Evolutionary conservation across 2,329 filamentous ascomycete genomes (phyloP), one percentile per base, ranked within the genome.

Genomic region (Clonostachys rhizophaga): DNA sequence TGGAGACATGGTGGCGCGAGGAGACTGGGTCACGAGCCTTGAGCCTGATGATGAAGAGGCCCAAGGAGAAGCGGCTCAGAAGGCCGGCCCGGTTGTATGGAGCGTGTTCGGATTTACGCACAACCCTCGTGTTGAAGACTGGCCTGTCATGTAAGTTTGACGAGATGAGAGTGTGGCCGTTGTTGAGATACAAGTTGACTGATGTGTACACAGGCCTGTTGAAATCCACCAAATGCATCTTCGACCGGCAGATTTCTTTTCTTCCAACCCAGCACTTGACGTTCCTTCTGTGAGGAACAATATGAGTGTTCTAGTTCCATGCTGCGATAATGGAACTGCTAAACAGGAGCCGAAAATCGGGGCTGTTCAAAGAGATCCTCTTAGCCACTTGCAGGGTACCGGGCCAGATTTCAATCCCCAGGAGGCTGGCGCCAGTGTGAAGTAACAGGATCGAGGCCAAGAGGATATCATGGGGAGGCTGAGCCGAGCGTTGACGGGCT

Each of bases 101-200:
- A 67, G 62, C n/a, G 70, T 72, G 4, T 75, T 73, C 51, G 71
- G 72, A 5, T 55, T 76, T 42, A 76, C 72, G 10, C 71, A 76
- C 47, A 74, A 75, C 45, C 71, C 71, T 1, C 58, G 71, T 6
- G 67, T 74, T 6, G 71, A 76, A 52, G 71, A 76, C 50, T 75
- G 72, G 72, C 72, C 72, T 5, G 72, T 75, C 10, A 76, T 75
- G 72, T 75, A 55, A 68, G 72, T 68, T 7, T 34, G 24, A 11
- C 11, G 20, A 30, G 12, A 24, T 18, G 13, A 18, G 7, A 18
- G 33, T 30, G 10, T 30, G 24, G 24, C 24, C 11, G 20, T 17
- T 34, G 1, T 37, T 40, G 35, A 8, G 17, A n/a, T n/a, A 39
- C 10, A 37, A 14, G 34, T 44, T 50, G 43, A 55, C 44, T 48